Percentiles rank a stretch among this genome's conserved stretches.
These are phyloP conservation scores for Fusarium poae DNA, from an alignment of 2,329 filamentous ascomycete genomes.

Conservation along the genomic window DNA sequence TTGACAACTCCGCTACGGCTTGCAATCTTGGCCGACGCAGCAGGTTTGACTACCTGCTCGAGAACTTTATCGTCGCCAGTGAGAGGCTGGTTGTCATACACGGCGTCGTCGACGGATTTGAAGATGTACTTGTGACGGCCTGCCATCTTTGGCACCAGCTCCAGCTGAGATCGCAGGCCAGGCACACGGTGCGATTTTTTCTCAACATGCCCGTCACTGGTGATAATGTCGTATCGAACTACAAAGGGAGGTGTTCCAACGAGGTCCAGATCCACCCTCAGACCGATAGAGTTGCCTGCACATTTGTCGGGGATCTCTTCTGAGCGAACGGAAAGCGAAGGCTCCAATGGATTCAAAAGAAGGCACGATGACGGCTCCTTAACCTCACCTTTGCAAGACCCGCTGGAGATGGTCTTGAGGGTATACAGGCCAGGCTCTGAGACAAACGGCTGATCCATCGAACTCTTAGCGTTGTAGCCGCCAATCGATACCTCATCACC, in stretches of 20 bases:
- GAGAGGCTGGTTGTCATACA: constrained; percentile 78
- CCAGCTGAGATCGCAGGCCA: constrained; percentile 85
- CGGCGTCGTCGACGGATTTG: constrained; percentile 80
- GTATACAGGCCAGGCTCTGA: constrained; percentile 88
- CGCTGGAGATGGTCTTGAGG: constrained; percentile 81
- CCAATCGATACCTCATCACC: constrained; percentile 69
- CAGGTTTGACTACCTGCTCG: constrained; percentile 93
- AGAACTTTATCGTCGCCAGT: constrained; percentile 73
- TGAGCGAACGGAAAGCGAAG: constrained; percentile 77
- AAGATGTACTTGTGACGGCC: constrained; percentile 92
- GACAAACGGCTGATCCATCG: constrained; percentile 75
- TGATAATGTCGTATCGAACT: constrained; percentile 81
- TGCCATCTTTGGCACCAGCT: constrained; percentile 83
- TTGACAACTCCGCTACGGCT: constrained; percentile 67
- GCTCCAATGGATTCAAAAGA: constrained; percentile 90
- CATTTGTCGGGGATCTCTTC: constrained; percentile 95
- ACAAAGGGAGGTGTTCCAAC: constrained; percentile 92
- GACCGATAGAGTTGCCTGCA: constrained; percentile 90
- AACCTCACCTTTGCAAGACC: constrained; percentile 87
- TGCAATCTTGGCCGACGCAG: constrained; percentile 82
- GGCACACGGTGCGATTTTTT: constrained; percentile 69
- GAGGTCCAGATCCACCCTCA: constrained; percentile 89
- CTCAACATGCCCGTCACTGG: constrained; percentile 66
- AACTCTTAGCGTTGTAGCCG: constrained; percentile 71
- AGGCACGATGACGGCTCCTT: constrained; percentile 95